These are phyloP conservation scores for Tylopilus plumbeoviolaceoides DNA, from an alignment of 768 basidiomycete species.

Conservation along the genomic window DNA sequence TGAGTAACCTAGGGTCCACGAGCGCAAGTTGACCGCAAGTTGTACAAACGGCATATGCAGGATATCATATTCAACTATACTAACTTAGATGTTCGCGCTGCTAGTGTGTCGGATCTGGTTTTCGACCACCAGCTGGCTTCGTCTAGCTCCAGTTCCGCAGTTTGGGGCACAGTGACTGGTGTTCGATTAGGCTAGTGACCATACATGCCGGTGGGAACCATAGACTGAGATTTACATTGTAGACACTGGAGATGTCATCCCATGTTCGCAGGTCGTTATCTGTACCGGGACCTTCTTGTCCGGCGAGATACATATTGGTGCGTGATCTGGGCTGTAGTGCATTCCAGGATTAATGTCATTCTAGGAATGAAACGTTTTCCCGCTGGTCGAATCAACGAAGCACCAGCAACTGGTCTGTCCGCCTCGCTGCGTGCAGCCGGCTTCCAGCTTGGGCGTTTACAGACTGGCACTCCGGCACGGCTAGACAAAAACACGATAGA, in stretches of 20 bases:
- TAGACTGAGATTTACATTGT: slow-evolving; percentile 5
- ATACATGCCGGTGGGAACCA: background rate
- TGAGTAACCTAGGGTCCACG: slow-evolving; percentile 63
- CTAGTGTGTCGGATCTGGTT: slow-evolving; percentile 75
- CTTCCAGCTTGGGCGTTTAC: slow-evolving; percentile 78
- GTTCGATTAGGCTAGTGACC: slow-evolving; percentile 55
- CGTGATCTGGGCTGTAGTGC: background rate
- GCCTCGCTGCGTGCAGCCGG: slow-evolving; percentile 69
- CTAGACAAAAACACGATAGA: slow-evolving; percentile 68
- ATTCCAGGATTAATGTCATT: background rate
- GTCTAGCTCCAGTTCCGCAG: slow-evolving; percentile 19
- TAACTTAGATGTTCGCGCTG: slow-evolving; percentile 64
- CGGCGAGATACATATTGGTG: slow-evolving; percentile 89
- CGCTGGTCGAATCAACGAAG: slow-evolving; percentile 72
- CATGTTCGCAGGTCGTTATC: slow-evolving; percentile 78
- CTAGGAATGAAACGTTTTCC: slow-evolving; percentile 69
- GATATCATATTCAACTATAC: slow-evolving; percentile 58
- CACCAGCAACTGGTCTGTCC: slow-evolving; percentile 71
- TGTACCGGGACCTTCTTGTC: slow-evolving; percentile 91
- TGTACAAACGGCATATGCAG: slow-evolving; percentile 86
- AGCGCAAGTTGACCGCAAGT: slow-evolving; percentile 81
- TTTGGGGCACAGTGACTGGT: slow-evolving; percentile 57
- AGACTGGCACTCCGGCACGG: slow-evolving; percentile 85
- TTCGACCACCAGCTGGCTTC: slow-evolving; percentile 45
- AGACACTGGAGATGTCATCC: slow-evolving; percentile 74